Evolutionary conservation across 169 alveolate species (phyloP).

Genomic region (Plasmodium yoelii): DNA sequence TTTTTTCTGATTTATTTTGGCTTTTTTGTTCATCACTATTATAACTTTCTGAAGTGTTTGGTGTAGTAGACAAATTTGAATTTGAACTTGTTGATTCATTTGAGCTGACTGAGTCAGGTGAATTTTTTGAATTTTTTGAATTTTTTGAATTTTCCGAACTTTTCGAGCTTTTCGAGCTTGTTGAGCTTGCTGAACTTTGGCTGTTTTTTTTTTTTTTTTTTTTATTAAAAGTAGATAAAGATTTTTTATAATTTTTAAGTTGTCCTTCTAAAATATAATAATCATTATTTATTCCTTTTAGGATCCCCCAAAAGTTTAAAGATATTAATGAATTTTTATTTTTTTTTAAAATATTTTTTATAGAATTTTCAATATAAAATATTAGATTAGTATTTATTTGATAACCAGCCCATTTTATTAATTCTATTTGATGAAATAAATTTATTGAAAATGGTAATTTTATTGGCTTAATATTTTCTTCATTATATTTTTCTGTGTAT

Average conservation of each 20-base stretch:
- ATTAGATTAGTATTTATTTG: conserved; percentile 28
- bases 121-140: background rate
- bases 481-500: background rate
- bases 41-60: background rate
- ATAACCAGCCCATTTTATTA: conserved; percentile 74
- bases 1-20: background rate
- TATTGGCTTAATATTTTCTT: background rate
- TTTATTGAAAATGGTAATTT: conserved; percentile 33
- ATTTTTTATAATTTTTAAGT: conserved; percentile 9
- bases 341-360: conserved; percentile 38
- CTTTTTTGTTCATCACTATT: background rate
- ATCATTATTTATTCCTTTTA: conserved; percentile 51
- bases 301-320: conserved; percentile 55
- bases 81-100: too few species aligned
- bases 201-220: background rate
- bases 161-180: too few species aligned
- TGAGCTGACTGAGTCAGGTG: too few species aligned
- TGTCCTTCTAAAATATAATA: conserved; percentile 59
- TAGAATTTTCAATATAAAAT: conserved; percentile 22
- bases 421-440: conserved; percentile 38
- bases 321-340: conserved; percentile 30
- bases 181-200: background rate
- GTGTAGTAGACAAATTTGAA: background rate
- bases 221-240: conserved; percentile 3
- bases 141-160: too few species aligned